phyloP scores from a whole-genome alignment of 306 rosid species.

The Dryas octopetala region DNA sequence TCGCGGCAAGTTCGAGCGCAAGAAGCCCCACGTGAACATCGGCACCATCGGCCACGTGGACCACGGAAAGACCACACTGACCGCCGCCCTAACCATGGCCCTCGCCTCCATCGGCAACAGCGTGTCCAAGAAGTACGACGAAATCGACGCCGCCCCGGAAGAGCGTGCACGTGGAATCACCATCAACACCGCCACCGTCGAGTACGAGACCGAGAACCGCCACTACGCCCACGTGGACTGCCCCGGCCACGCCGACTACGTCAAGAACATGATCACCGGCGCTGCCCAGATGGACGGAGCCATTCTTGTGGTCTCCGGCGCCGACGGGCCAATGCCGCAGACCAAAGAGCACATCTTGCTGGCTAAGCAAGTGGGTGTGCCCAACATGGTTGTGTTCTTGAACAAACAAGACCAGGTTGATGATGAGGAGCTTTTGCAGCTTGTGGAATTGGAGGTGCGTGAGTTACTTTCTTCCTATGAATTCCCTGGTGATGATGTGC shows the following conservation, averaged over 20 bases:
- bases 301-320: conserved; percentile 74
- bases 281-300: conserved; percentile 92
- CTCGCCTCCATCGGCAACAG: conserved; percentile 58
- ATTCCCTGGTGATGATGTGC: conserved; percentile 87
- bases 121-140: conserved; percentile 78
- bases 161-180: conserved; percentile 91
- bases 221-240: conserved; percentile 88
- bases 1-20: conserved; percentile 83
- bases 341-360: conserved; percentile 79
- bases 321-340: conserved; percentile 84
- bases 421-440: conserved; percentile 78
- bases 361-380: conserved; percentile 87
- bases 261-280: conserved; percentile 79
- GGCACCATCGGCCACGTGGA: conserved; percentile 93
- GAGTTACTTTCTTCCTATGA: conserved; percentile 74
- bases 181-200: conserved; percentile 90
- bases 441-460: conserved; percentile 80
- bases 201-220: conserved; percentile 84
- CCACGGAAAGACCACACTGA: conserved; percentile 90
- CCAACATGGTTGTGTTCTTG: conserved; percentile 72
- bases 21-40: conserved; percentile 85
- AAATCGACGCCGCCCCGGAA: conserved; percentile 86
- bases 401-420: conserved; percentile 88
- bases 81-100: conserved; percentile 93
- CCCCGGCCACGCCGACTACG: conserved; percentile 82